Base-by-base conservation (phyloP, 2,329 filamentous ascomycete genomes). In the Aureobasidium lini region DNA sequence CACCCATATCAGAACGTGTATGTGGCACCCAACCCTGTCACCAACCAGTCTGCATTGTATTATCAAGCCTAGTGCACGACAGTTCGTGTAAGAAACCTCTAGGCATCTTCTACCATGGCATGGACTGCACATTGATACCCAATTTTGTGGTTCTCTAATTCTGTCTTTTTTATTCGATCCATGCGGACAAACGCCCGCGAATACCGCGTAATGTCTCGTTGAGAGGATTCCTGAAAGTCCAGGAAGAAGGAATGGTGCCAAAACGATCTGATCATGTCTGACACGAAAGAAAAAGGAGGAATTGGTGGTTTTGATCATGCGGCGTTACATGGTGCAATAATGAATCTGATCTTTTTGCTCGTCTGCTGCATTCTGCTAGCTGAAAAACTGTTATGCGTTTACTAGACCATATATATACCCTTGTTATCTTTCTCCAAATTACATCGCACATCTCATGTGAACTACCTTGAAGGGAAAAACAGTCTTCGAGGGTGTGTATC, bases 1-100 rank as follows among this genome's bases (percentile, higher is more conserved):
- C 89, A 92, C 72, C 89, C 90, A 1, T 95, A 94, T 68, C 86
- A 90, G 68, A 84, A 85, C 53, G 86, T 86, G 73, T 95, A 93
- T 66, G 85, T 90, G 63, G 86, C 88, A 37, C 88, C 89, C 1
- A 87, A 81, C 64, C 42, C 44, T 13, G 59, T 61, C 9, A 39
- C 57, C 15, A 50, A 50, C 8, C 37, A 44, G 29, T 50, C 46
- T 44, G 40, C 57, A 29, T 34, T 59, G 57, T 59, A 59, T 39
- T 60, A 60, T 28, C 48, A 60, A 29, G 49, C 39, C 36, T 57
- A 48, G 52, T 44, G 3, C 40, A 36, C 34, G 18, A 44, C 39
- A 37, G 16, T 6, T 15, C 15, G 31, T 36, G 18, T 16, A 23
- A 16, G 31, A 32, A 10, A 40, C 18, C 13, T 43, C 49, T 43